Evolutionary conservation across 768 basidiomycete genomes (phyloP), one percentile per base, ranked within the genome.

Genomic region (Tremella mesenterica): DNA sequence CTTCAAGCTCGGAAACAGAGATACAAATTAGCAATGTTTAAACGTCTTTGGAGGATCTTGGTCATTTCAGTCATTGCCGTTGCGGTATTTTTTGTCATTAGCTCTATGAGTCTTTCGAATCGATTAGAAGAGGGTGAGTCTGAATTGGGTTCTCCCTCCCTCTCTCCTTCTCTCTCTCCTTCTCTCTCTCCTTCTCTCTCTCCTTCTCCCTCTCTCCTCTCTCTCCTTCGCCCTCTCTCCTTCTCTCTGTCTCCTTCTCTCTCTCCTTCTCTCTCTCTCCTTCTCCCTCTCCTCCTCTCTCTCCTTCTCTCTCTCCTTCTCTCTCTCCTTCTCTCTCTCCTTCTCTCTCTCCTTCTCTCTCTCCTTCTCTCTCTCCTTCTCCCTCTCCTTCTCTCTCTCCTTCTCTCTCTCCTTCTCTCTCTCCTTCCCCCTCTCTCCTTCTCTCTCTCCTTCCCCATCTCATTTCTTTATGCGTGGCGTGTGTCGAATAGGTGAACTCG

Each of bases 21-120:
- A 50, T 87, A 85, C 76, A 91, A 90, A 67, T 75, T 88, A 18
- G 77, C 78, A 28, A 93, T 95, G 91, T 99, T 96, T 78, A 81
- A 81, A 63, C 80, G 80, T 52, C 76, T 99, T 16, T 83, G 95
- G 70, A 81, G 84, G 48, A 86, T 97, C 63, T 82, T 99, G 23
- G 74, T 95, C 58, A 78, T 80, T 41, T 81, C 89, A 0, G 88
- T 92, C 7, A 68, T 88, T 53, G 80, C 90, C 49, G 85, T 99
- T 51, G 80, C 80, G 6, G 79, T 83, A 21, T 96, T 97, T 78
- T 97, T 97, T 67, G 83, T 95, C 27, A 83, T 96, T 8, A 95
- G 91, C 1, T 84, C 88, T 0, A 76, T 96, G 74, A 83, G 87
- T 1, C 89, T 99, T 75, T 89, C 90, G 2, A 88, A 88, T 41